A percentile compares a stretch with the other conserved stretches of the same genome.
Evolutionary conservation across 2,329 filamentous ascomycete genomes (phyloP).

Genomic region (Exophiala viscosa): DNA sequence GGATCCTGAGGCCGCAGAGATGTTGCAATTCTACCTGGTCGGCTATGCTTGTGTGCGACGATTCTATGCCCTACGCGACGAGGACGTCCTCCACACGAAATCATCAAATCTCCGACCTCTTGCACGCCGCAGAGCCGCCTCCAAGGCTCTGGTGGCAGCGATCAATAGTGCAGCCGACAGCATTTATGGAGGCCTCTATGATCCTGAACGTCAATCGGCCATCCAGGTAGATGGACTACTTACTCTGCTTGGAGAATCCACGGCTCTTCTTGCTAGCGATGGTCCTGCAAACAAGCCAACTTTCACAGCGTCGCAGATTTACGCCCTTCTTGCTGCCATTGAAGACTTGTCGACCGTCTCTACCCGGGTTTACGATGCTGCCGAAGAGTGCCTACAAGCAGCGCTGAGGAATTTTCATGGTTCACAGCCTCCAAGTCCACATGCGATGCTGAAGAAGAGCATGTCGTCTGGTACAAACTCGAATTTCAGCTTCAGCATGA

Average conservation of each 20-base stretch:
- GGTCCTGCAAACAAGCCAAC: conserved; percentile 44
- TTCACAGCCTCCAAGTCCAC: conserved; percentile 55
- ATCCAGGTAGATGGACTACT: conserved; percentile 85
- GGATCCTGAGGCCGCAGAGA: conserved; percentile 75
- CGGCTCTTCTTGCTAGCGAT: conserved; percentile 64
- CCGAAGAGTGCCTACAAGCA: conserved; percentile 73
- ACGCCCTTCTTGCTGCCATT: conserved; percentile 69
- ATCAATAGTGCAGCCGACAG: conserved; percentile 83
- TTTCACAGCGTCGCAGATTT: conserved; percentile 69
- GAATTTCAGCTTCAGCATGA: conserved; percentile 63
- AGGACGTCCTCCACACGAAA: conserved; percentile 42
- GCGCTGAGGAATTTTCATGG: conserved; percentile 69
- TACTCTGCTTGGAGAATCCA: conserved; percentile 75
- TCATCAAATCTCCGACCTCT: conserved; percentile 42
- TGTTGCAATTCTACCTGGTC: conserved; percentile 80
- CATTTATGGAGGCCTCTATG: conserved; percentile 85
- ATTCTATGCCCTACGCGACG: conserved; percentile 86
- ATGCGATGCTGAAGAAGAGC: conserved; percentile 64
- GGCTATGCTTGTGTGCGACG: conserved; percentile 87
- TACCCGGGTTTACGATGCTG: conserved; percentile 66
- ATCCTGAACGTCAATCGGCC: conserved; percentile 73
- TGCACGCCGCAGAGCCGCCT: conserved; percentile 65
- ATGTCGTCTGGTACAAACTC: conserved; percentile 52
- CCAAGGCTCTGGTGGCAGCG: conserved; percentile 72
- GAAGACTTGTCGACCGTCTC: conserved; percentile 77